These are phyloP conservation scores for Pichia heedii DNA, from an alignment of 805 yeast species.

Conservation along the genomic window DNA sequence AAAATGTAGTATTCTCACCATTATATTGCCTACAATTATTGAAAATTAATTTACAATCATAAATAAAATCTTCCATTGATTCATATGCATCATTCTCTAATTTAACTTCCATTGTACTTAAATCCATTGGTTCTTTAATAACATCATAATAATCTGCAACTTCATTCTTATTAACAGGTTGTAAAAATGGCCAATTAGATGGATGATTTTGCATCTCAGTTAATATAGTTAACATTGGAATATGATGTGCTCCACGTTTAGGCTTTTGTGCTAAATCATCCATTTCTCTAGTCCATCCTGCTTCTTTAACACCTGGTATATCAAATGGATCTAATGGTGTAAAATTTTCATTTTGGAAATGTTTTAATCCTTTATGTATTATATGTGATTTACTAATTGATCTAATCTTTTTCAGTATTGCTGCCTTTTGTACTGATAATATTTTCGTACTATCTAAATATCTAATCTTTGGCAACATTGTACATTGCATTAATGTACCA, in stretches of 20 bases:
- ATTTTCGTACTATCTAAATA: conserved; percentile 86
- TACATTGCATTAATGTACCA: conserved; percentile 95
- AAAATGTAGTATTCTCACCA: conserved; percentile 90
- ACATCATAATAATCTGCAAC: conserved; percentile 95
- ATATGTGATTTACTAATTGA: conserved; percentile 71
- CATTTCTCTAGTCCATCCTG: conserved; percentile 99
- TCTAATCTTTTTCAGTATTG: conserved; percentile 76
- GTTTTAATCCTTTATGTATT: conserved; percentile 71
- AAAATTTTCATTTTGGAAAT: conserved; percentile 43
- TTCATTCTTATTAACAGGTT: conserved; percentile 87
- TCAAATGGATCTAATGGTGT: conserved; percentile 65
- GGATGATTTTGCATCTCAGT: conserved; percentile 91
- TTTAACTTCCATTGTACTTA: conserved; percentile 90
- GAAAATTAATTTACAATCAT: conserved; percentile 79
- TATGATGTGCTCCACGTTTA: conserved; percentile 88
- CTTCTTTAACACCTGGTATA: conserved; percentile 86
- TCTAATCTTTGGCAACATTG: conserved; percentile 82
- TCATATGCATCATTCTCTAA: conserved; percentile 88
- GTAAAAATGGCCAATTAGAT: conserved; percentile 95
- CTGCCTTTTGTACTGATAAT: conserved; percentile 80
- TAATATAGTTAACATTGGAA: conserved; percentile 80
- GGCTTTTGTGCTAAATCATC: conserved; percentile 94
- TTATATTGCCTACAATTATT: conserved; percentile 90
- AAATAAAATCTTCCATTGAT: conserved; percentile 81
- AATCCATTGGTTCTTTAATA: conserved; percentile 96